Conservation (phyloP, 2,329 filamentous ascomycete genomes). For the Trichoderma citrinoviride region DNA sequence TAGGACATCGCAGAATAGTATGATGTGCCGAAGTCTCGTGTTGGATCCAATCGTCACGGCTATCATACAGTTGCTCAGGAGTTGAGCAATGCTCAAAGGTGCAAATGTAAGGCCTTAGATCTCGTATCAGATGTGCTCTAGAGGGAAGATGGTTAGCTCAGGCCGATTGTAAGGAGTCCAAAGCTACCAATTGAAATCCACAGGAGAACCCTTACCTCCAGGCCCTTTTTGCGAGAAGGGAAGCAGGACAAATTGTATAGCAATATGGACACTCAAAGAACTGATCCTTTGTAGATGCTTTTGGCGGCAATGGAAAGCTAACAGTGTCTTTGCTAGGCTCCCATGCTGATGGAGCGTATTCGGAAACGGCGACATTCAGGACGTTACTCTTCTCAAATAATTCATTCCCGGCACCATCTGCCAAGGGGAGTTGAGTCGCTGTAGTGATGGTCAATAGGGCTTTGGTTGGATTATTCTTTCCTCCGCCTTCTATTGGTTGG, state of each 20-base stretch:
- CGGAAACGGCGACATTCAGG: background rate
- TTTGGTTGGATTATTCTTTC: background rate
- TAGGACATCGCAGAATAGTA: background rate
- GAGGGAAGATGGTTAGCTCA: background rate
- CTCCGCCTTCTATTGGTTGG: background rate
- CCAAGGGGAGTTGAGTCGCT: background rate
- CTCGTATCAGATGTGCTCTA: constrained; percentile 17
- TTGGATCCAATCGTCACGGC: constrained; percentile 7
- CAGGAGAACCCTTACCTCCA: background rate
- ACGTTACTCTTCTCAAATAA: background rate
- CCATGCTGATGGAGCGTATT: constrained; percentile 15
- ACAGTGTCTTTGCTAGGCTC: constrained; percentile 13
- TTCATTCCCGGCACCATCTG: background rate
- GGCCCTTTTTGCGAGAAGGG: constrained; percentile 2
- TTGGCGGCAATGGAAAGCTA: constrained; percentile 8
- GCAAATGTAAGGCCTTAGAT: constrained; percentile 14
- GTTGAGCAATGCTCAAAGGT: constrained; percentile 7
- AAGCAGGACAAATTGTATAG: constrained; percentile 9
- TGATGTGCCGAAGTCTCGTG: constrained; percentile 1
- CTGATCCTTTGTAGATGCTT: background rate
- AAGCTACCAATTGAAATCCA: background rate
- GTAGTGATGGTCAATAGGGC: background rate
- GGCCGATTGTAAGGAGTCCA: rapidly evolving
- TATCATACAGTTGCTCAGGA: constrained; percentile 14
- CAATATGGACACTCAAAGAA: constrained; percentile 20